A percentile compares a stretch with the other conserved stretches of the same genome.
Conservation (phyloP, 768 basidiomycete species). For the Hericium alpestre region DNA sequence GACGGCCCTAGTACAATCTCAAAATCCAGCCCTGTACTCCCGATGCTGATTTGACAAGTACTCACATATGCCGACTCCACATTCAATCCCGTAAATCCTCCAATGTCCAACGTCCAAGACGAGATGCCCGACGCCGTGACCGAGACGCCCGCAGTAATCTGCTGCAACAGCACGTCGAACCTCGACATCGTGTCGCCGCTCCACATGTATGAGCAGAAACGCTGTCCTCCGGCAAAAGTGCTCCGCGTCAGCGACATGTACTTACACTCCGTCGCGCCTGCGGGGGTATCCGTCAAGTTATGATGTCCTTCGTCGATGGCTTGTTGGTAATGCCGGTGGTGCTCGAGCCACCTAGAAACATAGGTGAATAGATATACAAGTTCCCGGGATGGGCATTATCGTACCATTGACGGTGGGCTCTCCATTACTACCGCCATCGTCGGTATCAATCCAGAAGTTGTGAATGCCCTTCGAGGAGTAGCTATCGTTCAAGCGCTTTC, state of each 20-base stretch:
- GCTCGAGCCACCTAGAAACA: background rate
- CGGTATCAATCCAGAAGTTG: background rate
- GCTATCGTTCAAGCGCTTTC: background rate
- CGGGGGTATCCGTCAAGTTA: background rate
- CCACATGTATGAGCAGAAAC: background rate
- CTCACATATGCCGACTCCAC: background rate
- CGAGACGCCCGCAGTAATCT: background rate
- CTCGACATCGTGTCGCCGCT: background rate
- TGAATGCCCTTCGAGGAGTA: background rate
- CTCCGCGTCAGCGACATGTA: background rate
- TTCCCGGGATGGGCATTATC: background rate
- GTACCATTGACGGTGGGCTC: background rate
- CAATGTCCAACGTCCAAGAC: background rate
- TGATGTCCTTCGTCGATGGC: background rate
- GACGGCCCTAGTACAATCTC: background rate
- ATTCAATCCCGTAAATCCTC: background rate
- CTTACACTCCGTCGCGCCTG: background rate
- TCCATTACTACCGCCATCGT: background rate
- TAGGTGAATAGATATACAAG: background rate
- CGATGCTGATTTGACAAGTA: background rate
- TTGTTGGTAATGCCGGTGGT: background rate
- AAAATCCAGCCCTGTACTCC: background rate
- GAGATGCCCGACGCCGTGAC: background rate
- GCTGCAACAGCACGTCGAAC: background rate
- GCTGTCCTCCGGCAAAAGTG: background rate